Percentiles rank a stretch among this genome's conserved stretches.
phyloP scores from a whole-genome alignment of 306 rosid genomes.

The Trifolium dubium region DNA sequence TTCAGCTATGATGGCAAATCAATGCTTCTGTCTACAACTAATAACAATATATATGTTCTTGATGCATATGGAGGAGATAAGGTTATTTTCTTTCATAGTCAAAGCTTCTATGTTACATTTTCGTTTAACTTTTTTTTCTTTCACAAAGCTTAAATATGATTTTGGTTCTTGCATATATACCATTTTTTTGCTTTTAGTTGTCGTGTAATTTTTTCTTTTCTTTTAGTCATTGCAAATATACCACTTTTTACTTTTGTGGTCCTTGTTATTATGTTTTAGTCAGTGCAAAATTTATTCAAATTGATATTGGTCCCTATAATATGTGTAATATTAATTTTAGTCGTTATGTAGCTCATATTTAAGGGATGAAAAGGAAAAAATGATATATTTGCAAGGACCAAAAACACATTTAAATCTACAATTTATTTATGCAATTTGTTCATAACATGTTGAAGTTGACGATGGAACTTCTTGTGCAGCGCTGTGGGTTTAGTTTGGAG shows the following conservation, averaged over 20 bases:
- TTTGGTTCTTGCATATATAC: background rate
- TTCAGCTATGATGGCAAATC: slow-evolving; percentile 97
- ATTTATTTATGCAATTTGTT: slow-evolving; percentile 21
- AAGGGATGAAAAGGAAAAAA: background rate
- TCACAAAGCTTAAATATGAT: background rate
- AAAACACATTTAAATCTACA: background rate
- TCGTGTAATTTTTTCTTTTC: background rate
- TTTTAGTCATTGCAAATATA: background rate
- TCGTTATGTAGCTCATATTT: background rate
- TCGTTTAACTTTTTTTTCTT: too few species aligned
- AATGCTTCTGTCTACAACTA: slow-evolving; percentile 91
- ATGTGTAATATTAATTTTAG: background rate
- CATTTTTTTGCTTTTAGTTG: background rate
- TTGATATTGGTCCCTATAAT: background rate
- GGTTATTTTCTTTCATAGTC: slow-evolving; percentile 53
- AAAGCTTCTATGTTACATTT: slow-evolving; percentile 9
- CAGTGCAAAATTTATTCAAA: background rate
- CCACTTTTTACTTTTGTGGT: background rate
- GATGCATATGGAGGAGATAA: slow-evolving; percentile 97
- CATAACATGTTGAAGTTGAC: slow-evolving; percentile 22
- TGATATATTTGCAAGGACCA: background rate
- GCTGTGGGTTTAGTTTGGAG: slow-evolving; percentile 93
- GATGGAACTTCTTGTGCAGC: slow-evolving; percentile 58
- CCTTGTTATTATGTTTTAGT: background rate
- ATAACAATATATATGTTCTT: slow-evolving; percentile 84